These are phyloP conservation scores for Irpex sp. DNA, from an alignment of 1,284 basidiomycete genomes.

Conservation along the genomic window DNA sequence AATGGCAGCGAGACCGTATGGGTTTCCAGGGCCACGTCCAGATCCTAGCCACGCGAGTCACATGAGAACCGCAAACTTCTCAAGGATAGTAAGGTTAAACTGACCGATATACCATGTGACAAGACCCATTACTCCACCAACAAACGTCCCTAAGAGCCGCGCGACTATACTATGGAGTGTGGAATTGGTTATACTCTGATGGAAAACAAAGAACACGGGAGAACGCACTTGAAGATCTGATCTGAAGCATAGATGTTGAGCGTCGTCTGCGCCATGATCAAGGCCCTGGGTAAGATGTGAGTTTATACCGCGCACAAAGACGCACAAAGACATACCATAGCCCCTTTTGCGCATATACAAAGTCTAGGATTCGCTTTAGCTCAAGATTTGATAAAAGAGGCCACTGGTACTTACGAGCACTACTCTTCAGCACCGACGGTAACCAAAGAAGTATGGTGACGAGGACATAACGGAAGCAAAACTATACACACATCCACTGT, in stretches of 20 bases:
- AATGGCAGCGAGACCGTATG: constrained; percentile 54
- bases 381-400: no score
- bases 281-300: constrained; percentile 36
- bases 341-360: constrained; percentile 41
- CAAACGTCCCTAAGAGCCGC: constrained; percentile 41
- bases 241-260: constrained; percentile 61
- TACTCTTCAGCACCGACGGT: constrained; percentile 41
- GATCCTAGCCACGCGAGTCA: constrained; percentile 32
- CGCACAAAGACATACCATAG: constrained; percentile 30
- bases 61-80: neutral
- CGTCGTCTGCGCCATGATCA: constrained; percentile 68
- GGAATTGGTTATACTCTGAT: neutral
- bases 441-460: constrained; percentile 56
- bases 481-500: constrained; percentile 28
- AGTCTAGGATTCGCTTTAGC: constrained; percentile 27
- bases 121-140: constrained; percentile 43
- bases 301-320: neutral
- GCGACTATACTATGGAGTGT: constrained; percentile 34
- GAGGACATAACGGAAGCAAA: constrained; percentile 53
- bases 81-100: constrained; percentile 8
- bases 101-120: constrained; percentile 54
- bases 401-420: constrained; percentile 36
- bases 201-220: constrained; percentile 12
- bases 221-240: constrained; percentile 48
- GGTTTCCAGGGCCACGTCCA: constrained; percentile 48